phyloP scores from a whole-genome alignment of 768 basidiomycete genomes.

The Boletus huronensis region DNA sequence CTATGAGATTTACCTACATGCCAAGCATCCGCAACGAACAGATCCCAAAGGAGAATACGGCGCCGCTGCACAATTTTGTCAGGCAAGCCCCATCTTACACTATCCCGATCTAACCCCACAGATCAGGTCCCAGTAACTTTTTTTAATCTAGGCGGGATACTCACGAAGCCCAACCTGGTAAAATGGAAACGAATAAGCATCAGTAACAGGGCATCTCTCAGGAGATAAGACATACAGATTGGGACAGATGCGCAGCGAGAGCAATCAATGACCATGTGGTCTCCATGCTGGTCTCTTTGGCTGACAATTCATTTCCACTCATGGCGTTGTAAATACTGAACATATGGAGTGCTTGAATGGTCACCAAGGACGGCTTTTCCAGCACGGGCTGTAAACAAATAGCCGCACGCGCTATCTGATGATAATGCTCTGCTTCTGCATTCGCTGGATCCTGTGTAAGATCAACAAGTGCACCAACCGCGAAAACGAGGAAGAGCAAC shows the following conservation, averaged over 20 bases:
- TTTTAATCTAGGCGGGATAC: slow-evolving; percentile 27
- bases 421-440: slow-evolving; percentile 56
- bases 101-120: slow-evolving; percentile 51
- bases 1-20: slow-evolving; percentile 39
- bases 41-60: slow-evolving; percentile 72
- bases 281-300: slow-evolving; percentile 66
- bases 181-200: slow-evolving; percentile 15
- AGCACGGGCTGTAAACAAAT: slow-evolving; percentile 65
- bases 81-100: slow-evolving; percentile 59
- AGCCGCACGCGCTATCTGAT: slow-evolving; percentile 62
- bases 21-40: slow-evolving; percentile 71
- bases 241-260: slow-evolving; percentile 61
- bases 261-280: slow-evolving; percentile 66
- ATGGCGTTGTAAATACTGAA: slow-evolving; percentile 69
- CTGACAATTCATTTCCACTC: slow-evolving; percentile 56
- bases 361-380: slow-evolving; percentile 67
- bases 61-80: slow-evolving; percentile 61
- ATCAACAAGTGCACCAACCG: slow-evolving; percentile 49
- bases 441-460: slow-evolving; percentile 28
- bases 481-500: slow-evolving; percentile 48
- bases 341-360: slow-evolving; percentile 66
- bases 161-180: slow-evolving; percentile 65
- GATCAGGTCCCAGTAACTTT: slow-evolving; percentile 8
- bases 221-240: slow-evolving; percentile 47
- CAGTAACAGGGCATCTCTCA: neutral